phyloP scores from a whole-genome alignment of 2,329 filamentous ascomycete species.

The Colletotrichum tropicicola region DNA sequence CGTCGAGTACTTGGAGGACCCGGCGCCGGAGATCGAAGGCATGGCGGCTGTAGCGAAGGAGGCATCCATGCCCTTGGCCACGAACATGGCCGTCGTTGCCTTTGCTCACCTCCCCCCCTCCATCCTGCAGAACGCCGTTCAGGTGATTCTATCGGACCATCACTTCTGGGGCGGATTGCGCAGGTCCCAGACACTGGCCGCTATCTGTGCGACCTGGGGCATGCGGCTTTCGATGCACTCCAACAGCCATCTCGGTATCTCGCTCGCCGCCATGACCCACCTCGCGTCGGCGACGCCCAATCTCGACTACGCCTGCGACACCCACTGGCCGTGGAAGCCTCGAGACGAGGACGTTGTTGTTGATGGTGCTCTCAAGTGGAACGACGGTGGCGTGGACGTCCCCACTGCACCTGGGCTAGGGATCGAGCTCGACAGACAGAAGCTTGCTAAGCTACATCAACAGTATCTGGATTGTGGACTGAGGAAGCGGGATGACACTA shows the following conservation, averaged over 20 bases:
- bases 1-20: conserved; percentile 50
- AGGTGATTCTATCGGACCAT: conserved; percentile 51
- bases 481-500: conserved; percentile 46
- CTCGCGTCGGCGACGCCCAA: conserved; percentile 50
- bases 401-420: conserved; percentile 46
- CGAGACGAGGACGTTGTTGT: conserved; percentile 50
- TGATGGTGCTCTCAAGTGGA: conserved; percentile 46
- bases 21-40: conserved; percentile 48
- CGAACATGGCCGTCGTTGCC: conserved; percentile 53
- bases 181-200: conserved; percentile 47
- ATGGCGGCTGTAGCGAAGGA: conserved; percentile 52
- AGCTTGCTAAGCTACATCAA: conserved; percentile 43
- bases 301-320: conserved; percentile 53
- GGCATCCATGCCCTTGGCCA: conserved; percentile 50
- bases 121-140: conserved; percentile 48
- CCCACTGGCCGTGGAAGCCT: conserved; percentile 55
- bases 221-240: conserved; percentile 53
- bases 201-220: conserved; percentile 49
- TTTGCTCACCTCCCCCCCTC: conserved; percentile 48
- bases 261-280: conserved; percentile 53
- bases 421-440: conserved; percentile 47
- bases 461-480: conserved; percentile 49
- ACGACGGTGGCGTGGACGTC: conserved; percentile 44
- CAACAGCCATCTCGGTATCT: conserved; percentile 52
- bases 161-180: conserved; percentile 54